phyloP scores from a whole-genome alignment of 73 alveolate species.

The Stentor coeruleus region DNA sequence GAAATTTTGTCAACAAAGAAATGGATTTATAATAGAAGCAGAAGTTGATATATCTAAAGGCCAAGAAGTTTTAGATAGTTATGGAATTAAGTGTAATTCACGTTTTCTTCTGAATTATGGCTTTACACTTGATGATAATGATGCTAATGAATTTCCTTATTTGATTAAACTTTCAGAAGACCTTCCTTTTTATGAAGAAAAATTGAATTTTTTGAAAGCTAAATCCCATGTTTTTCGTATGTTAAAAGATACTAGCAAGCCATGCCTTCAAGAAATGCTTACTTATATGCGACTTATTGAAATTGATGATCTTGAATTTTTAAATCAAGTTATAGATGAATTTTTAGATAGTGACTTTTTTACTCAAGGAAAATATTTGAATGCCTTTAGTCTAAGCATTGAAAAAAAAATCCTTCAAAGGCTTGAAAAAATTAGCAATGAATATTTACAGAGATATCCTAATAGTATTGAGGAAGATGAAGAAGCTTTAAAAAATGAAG shows the following conservation, averaged over 20 bases:
- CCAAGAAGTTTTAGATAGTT: constrained; percentile 84
- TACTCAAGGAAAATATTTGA: constrained; percentile 46
- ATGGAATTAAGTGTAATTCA: constrained; percentile 94
- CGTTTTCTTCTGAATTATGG: constrained; percentile 96
- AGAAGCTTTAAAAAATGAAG: constrained; percentile 41
- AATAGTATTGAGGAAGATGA: constrained; percentile 59
- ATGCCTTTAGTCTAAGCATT: constrained; percentile 51
- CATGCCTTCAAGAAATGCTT: constrained; percentile 39
- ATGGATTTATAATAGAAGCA: constrained; percentile 91
- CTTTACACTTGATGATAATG: constrained; percentile 79
- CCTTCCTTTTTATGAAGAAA: constrained; percentile 63
- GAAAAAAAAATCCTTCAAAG: constrained; percentile 62
- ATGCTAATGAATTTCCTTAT: constrained; percentile 85
- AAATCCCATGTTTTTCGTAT: constrained; percentile 49
- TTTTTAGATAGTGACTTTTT: constrained; percentile 22
- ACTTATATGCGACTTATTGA: constrained; percentile 54
- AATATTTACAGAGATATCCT: constrained; percentile 51
- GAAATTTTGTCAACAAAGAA: constrained; percentile 76
- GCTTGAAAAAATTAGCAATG: constrained; percentile 42
- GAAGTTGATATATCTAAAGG: constrained; percentile 81
- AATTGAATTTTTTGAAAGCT: constrained; percentile 52
- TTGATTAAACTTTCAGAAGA: constrained; percentile 53
- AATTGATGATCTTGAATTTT: constrained; percentile 35
- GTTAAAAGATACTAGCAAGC: constrained; percentile 30
- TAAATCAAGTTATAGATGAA: constrained; percentile 28